A percentile compares a stretch with the other conserved stretches of the same genome.
Conservation (phyloP, 169 alveolate genomes). For the Perkinsus marinus region DNA sequence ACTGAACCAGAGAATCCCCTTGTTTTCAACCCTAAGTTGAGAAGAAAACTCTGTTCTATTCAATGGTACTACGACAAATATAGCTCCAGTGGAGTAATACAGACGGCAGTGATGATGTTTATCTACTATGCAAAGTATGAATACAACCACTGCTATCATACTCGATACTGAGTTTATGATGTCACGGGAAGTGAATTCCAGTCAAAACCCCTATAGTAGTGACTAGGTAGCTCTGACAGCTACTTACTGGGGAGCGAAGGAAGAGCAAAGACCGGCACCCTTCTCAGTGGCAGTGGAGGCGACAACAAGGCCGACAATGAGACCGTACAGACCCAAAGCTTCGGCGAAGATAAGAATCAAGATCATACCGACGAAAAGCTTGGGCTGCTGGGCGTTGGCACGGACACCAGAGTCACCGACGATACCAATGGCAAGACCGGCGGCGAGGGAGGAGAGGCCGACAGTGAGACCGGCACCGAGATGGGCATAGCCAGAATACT, state of each 20-base stretch:
- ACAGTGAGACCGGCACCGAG: conserved; percentile 51
- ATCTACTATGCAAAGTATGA: not conserved
- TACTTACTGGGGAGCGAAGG: not conserved
- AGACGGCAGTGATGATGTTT: not conserved
- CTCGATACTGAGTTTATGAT: not conserved
- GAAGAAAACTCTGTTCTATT: not conserved
- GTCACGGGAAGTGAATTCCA: not conserved
- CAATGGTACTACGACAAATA: not conserved
- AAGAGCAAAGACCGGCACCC: not conserved
- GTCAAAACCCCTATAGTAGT: not conserved
- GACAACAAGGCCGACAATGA: not conserved
- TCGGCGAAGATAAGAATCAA: conserved; percentile 97
- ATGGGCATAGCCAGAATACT: conserved; percentile 83
- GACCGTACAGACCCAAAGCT: conserved; percentile 93
- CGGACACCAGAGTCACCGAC: conserved; percentile 98
- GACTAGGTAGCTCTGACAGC: not conserved
- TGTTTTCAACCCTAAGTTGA: not conserved
- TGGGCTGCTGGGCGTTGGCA: conserved; percentile 96
- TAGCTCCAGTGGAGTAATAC: not conserved
- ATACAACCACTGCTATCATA: not conserved
- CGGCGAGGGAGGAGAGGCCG: conserved; percentile 62
- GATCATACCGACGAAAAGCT: conserved; percentile 95
- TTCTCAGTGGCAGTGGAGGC: not conserved
- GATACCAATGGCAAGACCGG: conserved; percentile 97
- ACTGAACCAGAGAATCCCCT: too few species aligned